A percentile compares a stretch with the other conserved stretches of the same genome.
These are phyloP conservation scores for Trichomonas vaginalis DNA, from an alignment of 208 protist species.

Conservation along the genomic window DNA sequence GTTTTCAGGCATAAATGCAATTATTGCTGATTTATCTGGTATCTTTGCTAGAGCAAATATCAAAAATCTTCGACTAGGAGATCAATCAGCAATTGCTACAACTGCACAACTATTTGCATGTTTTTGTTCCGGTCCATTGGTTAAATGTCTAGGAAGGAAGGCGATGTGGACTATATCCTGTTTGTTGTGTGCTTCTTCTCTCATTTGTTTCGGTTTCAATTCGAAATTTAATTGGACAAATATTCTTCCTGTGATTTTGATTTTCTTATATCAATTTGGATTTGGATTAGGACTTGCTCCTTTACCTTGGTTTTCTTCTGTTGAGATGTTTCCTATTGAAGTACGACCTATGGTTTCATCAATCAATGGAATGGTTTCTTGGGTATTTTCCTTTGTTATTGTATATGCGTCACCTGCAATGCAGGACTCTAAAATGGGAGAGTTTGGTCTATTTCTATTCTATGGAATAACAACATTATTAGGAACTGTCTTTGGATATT, in stretches of 20 bases:
- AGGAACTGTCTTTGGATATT: too few relatives aligned
- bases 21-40: not conserved
- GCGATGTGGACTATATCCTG: not conserved
- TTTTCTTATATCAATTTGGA: not conserved
- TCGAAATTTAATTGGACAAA: not conserved
- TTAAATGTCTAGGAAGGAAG: not conserved
- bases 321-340: too few relatives aligned
- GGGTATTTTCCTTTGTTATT: too few relatives aligned
- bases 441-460: too few relatives aligned
- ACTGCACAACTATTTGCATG: not conserved
- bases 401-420: too few relatives aligned
- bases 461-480: too few relatives aligned
- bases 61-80: too few relatives aligned
- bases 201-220: not conserved
- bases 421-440: too few relatives aligned
- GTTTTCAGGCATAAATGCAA: constrained; percentile 6
- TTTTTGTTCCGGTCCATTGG: not conserved
- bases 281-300: not conserved
- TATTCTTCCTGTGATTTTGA: not conserved
- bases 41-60: not conserved
- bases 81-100: too few relatives aligned
- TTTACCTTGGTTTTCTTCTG: not conserved
- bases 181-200: not conserved
- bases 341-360: too few relatives aligned
- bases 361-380: too few relatives aligned